Evolutionary conservation across 2,329 filamentous ascomycete species (phyloP).

Genomic region (Ceratocystis eucalypticola): DNA sequence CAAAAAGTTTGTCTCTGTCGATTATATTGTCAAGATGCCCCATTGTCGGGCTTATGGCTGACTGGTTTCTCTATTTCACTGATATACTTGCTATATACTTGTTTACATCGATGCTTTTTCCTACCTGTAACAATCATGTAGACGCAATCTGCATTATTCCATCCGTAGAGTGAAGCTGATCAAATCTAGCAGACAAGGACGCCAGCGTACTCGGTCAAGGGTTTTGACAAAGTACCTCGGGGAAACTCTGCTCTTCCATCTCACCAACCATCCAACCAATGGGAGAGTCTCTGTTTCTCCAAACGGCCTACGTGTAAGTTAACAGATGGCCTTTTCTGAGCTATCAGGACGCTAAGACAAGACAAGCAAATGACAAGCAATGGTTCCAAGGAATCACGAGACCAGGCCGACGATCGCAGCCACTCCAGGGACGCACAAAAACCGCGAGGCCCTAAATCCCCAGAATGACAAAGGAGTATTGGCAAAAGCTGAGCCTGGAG

Average conservation of each 20-base stretch:
- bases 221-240: background rate
- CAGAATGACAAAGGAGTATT: background rate
- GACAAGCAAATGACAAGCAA: background rate
- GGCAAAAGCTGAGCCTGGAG: background rate
- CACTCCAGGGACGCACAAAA: no score
- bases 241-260: background rate
- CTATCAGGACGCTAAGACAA: background rate
- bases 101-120: background rate
- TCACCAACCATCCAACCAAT: background rate
- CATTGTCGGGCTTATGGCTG: background rate
- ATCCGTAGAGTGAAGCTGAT: background rate
- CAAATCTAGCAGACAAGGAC: background rate
- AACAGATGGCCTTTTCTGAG: constrained; percentile 1
- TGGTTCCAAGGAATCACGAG: background rate
- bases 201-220: background rate
- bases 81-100: background rate
- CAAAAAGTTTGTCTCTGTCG: background rate
- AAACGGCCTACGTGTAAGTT: background rate
- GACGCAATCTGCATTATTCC: no score
- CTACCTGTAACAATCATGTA: background rate
- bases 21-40: background rate
- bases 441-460: background rate
- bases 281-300: background rate
- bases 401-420: background rate
- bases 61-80: background rate